Evolutionary conservation across 306 rosid genomes (phyloP).

Genomic region (Sesbania bispinosa): DNA sequence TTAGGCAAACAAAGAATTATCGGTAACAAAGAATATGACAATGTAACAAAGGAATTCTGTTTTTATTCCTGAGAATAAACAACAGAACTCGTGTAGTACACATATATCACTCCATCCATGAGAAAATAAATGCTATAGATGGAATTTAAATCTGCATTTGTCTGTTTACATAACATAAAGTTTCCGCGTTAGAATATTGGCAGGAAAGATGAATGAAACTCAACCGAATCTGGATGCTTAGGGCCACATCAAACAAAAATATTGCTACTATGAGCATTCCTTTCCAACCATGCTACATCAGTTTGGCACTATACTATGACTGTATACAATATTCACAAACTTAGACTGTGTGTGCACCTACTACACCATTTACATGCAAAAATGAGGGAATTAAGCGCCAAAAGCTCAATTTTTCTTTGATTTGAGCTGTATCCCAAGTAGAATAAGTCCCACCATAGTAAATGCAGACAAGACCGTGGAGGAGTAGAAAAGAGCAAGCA

Average conservation of each 20-base stretch:
- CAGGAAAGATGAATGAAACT: neutral
- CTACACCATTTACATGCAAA: conserved; percentile 28
- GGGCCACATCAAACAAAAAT: conserved; percentile 7
- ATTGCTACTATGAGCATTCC: conserved; percentile 6
- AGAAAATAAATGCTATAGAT: neutral
- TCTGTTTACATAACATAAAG: neutral
- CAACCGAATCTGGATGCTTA: neutral
- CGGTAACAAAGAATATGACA: neutral
- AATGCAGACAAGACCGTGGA: conserved; percentile 62
- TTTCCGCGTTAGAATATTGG: neutral
- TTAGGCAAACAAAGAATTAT: no score
- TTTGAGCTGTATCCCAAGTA: conserved; percentile 71
- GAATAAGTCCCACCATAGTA: conserved; percentile 64
- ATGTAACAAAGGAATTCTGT: neutral
- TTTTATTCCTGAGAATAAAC: neutral
- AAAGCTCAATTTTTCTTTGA: conserved; percentile 51
- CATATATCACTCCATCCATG: conserved; percentile 8
- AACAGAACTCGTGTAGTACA: neutral
- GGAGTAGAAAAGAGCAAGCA: conserved; percentile 63
- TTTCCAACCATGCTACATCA: conserved; percentile 16
- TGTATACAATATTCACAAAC: conserved; percentile 7
- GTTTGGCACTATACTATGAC: neutral
- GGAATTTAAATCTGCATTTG: neutral
- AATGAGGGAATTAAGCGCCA: neutral
- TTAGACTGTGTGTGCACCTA: conserved; percentile 5